These are phyloP conservation scores for Russula sp. DNA, from an alignment of 768 basidiomycete species.

Conservation along the genomic window DNA sequence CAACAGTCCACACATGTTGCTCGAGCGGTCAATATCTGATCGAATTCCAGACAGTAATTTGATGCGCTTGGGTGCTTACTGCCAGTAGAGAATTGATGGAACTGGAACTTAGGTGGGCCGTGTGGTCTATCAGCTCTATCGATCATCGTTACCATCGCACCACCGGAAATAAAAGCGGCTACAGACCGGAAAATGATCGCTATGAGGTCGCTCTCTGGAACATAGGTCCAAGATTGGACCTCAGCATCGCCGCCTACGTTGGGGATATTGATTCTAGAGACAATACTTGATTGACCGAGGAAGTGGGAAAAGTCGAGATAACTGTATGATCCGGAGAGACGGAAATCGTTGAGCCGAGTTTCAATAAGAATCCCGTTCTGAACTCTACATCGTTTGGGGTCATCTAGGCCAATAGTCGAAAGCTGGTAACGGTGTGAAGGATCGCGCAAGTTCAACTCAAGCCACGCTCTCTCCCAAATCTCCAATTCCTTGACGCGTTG, in stretches of 20 bases:
- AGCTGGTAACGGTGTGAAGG: constrained; percentile 3
- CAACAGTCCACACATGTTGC: constrained; percentile 16
- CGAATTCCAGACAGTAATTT: constrained; percentile 9
- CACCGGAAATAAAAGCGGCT: neutral
- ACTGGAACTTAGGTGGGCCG: neutral
- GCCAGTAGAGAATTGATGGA: constrained; percentile 25
- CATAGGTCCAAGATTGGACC: constrained; percentile 16
- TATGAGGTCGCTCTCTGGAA: constrained; percentile 20
- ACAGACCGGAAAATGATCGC: constrained; percentile 14
- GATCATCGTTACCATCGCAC: neutral
- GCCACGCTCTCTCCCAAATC: constrained; percentile 20
- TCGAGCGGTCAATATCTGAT: neutral
- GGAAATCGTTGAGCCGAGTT: constrained; percentile 1
- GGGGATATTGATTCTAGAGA: constrained; percentile 10
- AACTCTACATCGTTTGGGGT: constrained; percentile 3
- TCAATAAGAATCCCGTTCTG: constrained; percentile 15
- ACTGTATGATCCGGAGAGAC: constrained; percentile 6
- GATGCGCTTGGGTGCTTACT: constrained; percentile 2
- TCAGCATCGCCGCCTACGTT: constrained; percentile 5
- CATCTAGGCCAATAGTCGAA: neutral
- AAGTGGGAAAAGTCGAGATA: constrained; percentile 13
- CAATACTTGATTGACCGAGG: neutral
- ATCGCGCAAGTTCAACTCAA: constrained; percentile 5
- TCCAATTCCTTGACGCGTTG: constrained; percentile 14
- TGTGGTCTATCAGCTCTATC: constrained; percentile 5